phyloP scores from a whole-genome alignment of 2,329 filamentous ascomycete species.

The Fonsecaea erecta region DNA sequence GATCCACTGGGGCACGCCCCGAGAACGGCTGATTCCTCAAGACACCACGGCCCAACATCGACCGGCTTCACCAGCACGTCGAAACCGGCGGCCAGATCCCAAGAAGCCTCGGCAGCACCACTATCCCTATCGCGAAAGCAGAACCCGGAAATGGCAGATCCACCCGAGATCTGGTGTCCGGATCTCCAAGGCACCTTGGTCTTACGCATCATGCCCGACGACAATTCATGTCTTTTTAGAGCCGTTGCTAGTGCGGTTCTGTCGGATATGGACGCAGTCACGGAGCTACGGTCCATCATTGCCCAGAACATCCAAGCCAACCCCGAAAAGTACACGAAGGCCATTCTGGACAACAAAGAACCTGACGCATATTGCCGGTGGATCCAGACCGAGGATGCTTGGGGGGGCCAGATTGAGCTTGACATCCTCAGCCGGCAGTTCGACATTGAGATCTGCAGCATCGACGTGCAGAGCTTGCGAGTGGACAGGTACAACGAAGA shows the following conservation, averaged over 20 bases:
- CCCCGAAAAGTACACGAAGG: constrained; percentile 73
- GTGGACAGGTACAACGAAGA: constrained; percentile 81
- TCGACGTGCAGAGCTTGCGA: constrained; percentile 73
- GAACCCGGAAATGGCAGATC: constrained; percentile 57
- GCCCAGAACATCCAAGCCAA: constrained; percentile 77
- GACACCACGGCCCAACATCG: constrained; percentile 6
- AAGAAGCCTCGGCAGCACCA: constrained; percentile 31
- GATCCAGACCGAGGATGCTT: constrained; percentile 79
- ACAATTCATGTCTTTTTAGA: constrained; percentile 93
- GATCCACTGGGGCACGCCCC: background rate
- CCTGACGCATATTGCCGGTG: constrained; percentile 78
- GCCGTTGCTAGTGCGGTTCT: constrained; percentile 83
- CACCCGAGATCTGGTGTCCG: constrained; percentile 64
- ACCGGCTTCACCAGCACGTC: constrained; percentile 7
- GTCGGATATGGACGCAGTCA: constrained; percentile 68
- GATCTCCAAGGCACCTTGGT: constrained; percentile 65
- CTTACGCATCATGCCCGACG: constrained; percentile 92
- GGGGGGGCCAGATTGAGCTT: constrained; percentile 92
- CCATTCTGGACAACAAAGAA: constrained; percentile 70
- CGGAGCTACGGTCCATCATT: constrained; percentile 75
- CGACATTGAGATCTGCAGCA: constrained; percentile 80
- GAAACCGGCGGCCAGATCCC: constrained; percentile 7
- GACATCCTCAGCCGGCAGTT: constrained; percentile 84
- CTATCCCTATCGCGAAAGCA: constrained; percentile 50
- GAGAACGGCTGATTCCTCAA: constrained; percentile 5